Evolutionary conservation across 164 flowering plant genomes (phyloP).

Genomic region (Vitis amurensis): DNA sequence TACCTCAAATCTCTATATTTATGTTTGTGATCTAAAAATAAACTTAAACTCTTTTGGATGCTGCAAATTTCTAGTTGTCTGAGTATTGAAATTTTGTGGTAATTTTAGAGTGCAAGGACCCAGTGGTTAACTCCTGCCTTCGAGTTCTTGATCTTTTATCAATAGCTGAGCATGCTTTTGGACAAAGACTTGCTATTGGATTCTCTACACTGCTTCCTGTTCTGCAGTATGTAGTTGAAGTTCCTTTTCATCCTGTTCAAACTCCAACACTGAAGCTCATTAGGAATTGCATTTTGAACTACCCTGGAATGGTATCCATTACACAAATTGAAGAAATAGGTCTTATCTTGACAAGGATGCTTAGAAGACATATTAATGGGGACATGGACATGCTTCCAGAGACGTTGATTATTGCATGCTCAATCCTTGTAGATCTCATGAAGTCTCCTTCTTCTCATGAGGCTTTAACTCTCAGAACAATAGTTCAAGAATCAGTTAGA

Average conservation of each 20-base stretch:
- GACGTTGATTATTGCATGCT: conserved; percentile 60
- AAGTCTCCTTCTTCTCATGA: conserved; percentile 53
- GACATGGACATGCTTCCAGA: conserved; percentile 71
- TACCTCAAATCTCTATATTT: no score
- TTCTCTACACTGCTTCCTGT: conserved; percentile 76
- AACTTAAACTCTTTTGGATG: background rate
- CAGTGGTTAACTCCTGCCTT: conserved; percentile 63
- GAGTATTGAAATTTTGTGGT: no score
- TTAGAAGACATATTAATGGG: conserved; percentile 57
- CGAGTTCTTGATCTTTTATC: conserved; percentile 72
- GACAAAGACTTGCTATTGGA: conserved; percentile 75
- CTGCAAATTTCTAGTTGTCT: background rate
- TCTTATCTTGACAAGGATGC: conserved; percentile 56
- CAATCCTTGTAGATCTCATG: conserved; percentile 62
- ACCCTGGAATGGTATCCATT: conserved; percentile 70
- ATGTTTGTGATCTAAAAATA: no score
- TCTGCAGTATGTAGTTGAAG: conserved; percentile 62
- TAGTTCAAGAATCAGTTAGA: conserved; percentile 50
- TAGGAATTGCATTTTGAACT: conserved; percentile 51
- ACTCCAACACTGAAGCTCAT: conserved; percentile 63
- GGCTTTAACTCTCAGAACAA: conserved; percentile 32
- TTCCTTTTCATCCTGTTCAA: conserved; percentile 88
- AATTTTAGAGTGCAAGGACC: conserved; percentile 61
- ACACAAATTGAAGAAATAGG: conserved; percentile 64
- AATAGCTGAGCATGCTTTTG: conserved; percentile 61